phyloP scores from a whole-genome alignment of 2,329 filamentous ascomycete genomes.

The Phaeosphaeria sp. region DNA sequence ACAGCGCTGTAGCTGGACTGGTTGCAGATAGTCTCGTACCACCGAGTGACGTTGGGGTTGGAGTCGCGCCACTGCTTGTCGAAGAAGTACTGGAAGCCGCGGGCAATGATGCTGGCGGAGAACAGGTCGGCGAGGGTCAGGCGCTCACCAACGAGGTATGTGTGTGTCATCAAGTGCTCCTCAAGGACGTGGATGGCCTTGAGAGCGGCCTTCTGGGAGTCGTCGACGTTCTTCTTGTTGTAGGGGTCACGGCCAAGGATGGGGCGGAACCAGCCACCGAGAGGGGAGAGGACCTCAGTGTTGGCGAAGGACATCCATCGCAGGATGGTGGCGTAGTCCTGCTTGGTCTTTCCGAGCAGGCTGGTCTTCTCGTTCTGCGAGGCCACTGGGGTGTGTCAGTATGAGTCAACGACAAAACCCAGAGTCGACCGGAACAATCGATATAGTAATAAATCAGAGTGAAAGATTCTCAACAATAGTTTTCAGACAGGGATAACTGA shows the following conservation, averaged over 20 bases:
- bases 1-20: conserved; percentile 89
- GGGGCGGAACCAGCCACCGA: conserved; percentile 85
- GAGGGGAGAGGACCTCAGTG: conserved; percentile 75
- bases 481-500: conserved; percentile 84
- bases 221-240: conserved; percentile 98
- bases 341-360: conserved; percentile 99
- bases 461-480: conserved; percentile 78
- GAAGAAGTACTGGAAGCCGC: conserved; percentile 93
- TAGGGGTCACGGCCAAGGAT: conserved; percentile 82
- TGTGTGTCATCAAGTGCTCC: conserved; percentile 88
- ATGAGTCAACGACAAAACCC: conserved; percentile 34
- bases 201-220: conserved; percentile 71
- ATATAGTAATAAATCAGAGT: conserved; percentile 84
- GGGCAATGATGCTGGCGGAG: conserved; percentile 75
- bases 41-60: conserved; percentile 87
- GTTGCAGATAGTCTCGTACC: conserved; percentile 94
- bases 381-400: conserved; percentile 69
- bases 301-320: conserved; percentile 99
- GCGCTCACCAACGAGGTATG: conserved; percentile 96
- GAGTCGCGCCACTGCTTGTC: conserved; percentile 85
- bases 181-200: conserved; percentile 78
- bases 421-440: conserved; percentile 15
- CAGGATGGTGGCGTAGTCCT: conserved; percentile 98
- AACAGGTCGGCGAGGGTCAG: conserved; percentile 97
- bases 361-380: conserved; percentile 99